Evolutionary conservation across 139 green algal species (phyloP).

Genomic region (Limnomonas spitsbergensis): DNA sequence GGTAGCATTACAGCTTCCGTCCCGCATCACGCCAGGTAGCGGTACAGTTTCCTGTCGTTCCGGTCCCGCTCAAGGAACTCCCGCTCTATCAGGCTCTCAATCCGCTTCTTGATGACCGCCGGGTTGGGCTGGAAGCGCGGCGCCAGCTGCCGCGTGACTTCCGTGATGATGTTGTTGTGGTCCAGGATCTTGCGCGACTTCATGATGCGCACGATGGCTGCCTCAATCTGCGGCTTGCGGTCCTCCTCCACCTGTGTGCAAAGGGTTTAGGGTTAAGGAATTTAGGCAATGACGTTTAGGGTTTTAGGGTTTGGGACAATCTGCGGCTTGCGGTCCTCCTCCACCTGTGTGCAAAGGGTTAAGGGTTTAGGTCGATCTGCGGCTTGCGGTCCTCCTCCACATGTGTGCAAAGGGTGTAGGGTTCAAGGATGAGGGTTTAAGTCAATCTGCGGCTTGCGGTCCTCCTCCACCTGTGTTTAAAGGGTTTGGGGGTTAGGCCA

Average conservation of each 20-base stretch:
- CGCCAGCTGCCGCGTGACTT: conserved; percentile 89
- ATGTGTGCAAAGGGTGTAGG: conserved; percentile 14
- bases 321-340: conserved; percentile 97
- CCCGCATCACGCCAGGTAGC: conserved; percentile 78
- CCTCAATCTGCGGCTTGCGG: conserved; percentile 97
- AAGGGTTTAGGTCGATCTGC: too few relatives aligned
- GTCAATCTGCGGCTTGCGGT: conserved; percentile 97
- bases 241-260: conserved; percentile 97
- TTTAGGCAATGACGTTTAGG: conserved; percentile 14
- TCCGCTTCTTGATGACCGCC: conserved; percentile 95
- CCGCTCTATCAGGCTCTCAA: conserved; percentile 95
- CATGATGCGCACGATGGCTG: conserved; percentile 88
- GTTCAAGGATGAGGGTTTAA: conserved; percentile 37
- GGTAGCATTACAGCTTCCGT: too few relatives aligned
- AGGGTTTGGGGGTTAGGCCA: too few relatives aligned
- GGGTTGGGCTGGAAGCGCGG: conserved; percentile 87
- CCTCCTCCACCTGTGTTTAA: conserved; percentile 93
- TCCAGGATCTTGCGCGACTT: conserved; percentile 82
- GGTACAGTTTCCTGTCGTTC: conserved; percentile 88
- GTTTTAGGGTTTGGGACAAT: conserved; percentile 83
- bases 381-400: conserved; percentile 97
- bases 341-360: too few relatives aligned
- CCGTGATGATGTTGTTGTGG: conserved; percentile 89
- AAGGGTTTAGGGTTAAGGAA: conserved; percentile 6
- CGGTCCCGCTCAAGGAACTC: conserved; percentile 94